phyloP scores from a whole-genome alignment of 2,329 filamentous ascomycete genomes.

The Arthrobotrys sphaeroides region DNA sequence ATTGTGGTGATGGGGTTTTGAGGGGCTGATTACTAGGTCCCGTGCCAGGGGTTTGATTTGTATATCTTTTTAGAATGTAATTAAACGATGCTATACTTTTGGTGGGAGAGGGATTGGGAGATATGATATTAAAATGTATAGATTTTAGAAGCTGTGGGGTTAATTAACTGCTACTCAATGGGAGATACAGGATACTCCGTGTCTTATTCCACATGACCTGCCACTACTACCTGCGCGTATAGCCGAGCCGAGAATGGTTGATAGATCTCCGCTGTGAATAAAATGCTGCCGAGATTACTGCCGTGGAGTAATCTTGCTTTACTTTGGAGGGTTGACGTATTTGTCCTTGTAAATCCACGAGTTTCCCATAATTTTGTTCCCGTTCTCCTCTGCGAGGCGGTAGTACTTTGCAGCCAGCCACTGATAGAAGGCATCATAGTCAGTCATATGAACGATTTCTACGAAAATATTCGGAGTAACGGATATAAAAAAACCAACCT shows the following conservation, averaged over 20 bases:
- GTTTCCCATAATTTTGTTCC: slow-evolving; percentile 90
- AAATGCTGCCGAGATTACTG: too few species aligned
- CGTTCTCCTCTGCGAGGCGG: slow-evolving; percentile 86
- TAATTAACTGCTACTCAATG: background rate
- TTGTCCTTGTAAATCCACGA: slow-evolving; percentile 99
- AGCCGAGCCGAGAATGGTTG: background rate
- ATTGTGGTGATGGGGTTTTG: background rate
- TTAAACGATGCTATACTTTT: background rate
- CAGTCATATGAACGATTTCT: too few species aligned
- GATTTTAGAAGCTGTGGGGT: background rate
- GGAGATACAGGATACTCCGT: background rate
- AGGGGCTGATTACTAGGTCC: too few species aligned
- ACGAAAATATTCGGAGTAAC: too few species aligned
- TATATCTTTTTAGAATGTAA: slow-evolving; percentile 12
- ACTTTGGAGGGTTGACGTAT: slow-evolving; percentile 70
- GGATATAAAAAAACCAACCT: slow-evolving; percentile 72
- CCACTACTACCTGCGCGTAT: too few species aligned
- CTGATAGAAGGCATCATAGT: slow-evolving; percentile 16
- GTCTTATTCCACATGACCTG: too few species aligned
- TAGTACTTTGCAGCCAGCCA: slow-evolving; percentile 81
- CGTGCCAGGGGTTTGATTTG: slow-evolving; percentile 1
- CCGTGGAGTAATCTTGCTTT: slow-evolving; percentile 56
- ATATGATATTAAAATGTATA: background rate
- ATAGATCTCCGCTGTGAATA: background rate
- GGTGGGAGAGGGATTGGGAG: background rate